These are phyloP conservation scores for Botrytis fragariae DNA, from an alignment of 2,329 filamentous ascomycete genomes.

Conservation along the genomic window DNA sequence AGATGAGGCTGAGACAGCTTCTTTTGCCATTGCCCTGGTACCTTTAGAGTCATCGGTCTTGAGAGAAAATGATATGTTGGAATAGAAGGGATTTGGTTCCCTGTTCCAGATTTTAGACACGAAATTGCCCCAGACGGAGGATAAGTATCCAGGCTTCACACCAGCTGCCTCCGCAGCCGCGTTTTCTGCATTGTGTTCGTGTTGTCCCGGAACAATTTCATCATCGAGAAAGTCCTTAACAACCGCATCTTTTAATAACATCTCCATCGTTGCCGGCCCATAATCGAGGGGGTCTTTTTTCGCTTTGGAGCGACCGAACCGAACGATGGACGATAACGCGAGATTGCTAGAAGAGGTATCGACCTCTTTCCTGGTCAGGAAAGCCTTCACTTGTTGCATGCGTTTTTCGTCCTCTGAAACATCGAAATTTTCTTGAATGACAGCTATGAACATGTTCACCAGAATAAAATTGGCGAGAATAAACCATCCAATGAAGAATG, in stretches of 20 bases:
- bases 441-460: slow-evolving; percentile 99
- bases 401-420: slow-evolving; percentile 98
- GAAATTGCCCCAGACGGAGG: slow-evolving; percentile 60
- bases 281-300: slow-evolving; percentile 85
- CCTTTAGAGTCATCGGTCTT: slow-evolving; percentile 76
- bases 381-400: slow-evolving; percentile 91
- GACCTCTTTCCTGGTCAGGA: slow-evolving; percentile 86
- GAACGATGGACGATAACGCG: slow-evolving; percentile 69
- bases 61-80: slow-evolving; percentile 64
- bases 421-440: slow-evolving; percentile 99
- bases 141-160: slow-evolving; percentile 57
- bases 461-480: slow-evolving; percentile 93
- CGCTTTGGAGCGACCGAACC: slow-evolving; percentile 57
- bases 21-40: slow-evolving; percentile 81
- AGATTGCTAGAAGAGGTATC: slow-evolving; percentile 70
- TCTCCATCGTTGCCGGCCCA: slow-evolving; percentile 86
- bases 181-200: slow-evolving; percentile 37
- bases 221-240: slow-evolving; percentile 94
- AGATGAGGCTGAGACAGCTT: slow-evolving; percentile 81
- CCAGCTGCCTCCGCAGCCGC: slow-evolving; percentile 37
- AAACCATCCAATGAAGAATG: slow-evolving; percentile 93
- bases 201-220: slow-evolving; percentile 47
- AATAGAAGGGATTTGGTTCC: slow-evolving; percentile 95
- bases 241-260: slow-evolving; percentile 94
- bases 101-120: slow-evolving; percentile 55